A percentile compares a stretch with the other conserved stretches of the same genome.
Conservation (phyloP, 805 yeast species). For the Phaffomyces opuntiae region DNA sequence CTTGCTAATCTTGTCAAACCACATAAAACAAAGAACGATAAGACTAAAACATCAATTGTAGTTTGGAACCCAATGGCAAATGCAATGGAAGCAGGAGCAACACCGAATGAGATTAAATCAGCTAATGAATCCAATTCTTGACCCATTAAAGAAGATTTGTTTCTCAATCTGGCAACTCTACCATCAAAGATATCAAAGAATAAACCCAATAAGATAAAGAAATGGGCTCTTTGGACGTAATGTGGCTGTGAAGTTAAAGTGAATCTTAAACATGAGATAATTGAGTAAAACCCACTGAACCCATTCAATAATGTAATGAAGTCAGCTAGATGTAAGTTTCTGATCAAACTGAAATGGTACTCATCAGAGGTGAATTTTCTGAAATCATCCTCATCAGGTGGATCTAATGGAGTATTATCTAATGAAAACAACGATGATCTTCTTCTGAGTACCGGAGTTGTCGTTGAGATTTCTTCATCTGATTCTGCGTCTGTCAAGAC, state of each 20-base stretch:
- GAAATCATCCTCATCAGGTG: slow-evolving; percentile 73
- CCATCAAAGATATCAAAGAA: slow-evolving; percentile 97
- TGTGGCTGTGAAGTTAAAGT: slow-evolving; percentile 62
- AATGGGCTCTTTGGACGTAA: slow-evolving; percentile 81
- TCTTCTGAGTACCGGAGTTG: slow-evolving; percentile 24
- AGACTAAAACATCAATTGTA: slow-evolving; percentile 67
- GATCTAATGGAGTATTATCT: slow-evolving; percentile 47
- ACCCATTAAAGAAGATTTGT: slow-evolving; percentile 89
- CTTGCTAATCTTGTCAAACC: slow-evolving; percentile 93
- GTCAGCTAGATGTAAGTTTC: slow-evolving; percentile 92
- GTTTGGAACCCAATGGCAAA: slow-evolving; percentile 87
- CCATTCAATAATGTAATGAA: slow-evolving; percentile 93
- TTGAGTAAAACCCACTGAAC: slow-evolving; percentile 86
- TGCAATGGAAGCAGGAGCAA: slow-evolving; percentile 90
- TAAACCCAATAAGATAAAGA: slow-evolving; percentile 82
- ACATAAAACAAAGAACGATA: slow-evolving; percentile 83
- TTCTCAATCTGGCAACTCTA: slow-evolving; percentile 89
- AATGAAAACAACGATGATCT: slow-evolving; percentile 48
- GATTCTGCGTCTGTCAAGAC: slow-evolving; percentile 18
- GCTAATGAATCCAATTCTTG: slow-evolving; percentile 97
- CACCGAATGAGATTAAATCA: slow-evolving; percentile 90
- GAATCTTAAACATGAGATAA: slow-evolving; percentile 78
- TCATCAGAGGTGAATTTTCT: slow-evolving; percentile 73
- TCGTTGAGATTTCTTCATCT: slow-evolving; percentile 12
- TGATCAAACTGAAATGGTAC: slow-evolving; percentile 78